Percentiles rank a stretch among this genome's conserved stretches.
These are phyloP conservation scores for Pythium scleroteichum DNA, from an alignment of 352 stramenopile genomes.

Conservation along the genomic window DNA sequence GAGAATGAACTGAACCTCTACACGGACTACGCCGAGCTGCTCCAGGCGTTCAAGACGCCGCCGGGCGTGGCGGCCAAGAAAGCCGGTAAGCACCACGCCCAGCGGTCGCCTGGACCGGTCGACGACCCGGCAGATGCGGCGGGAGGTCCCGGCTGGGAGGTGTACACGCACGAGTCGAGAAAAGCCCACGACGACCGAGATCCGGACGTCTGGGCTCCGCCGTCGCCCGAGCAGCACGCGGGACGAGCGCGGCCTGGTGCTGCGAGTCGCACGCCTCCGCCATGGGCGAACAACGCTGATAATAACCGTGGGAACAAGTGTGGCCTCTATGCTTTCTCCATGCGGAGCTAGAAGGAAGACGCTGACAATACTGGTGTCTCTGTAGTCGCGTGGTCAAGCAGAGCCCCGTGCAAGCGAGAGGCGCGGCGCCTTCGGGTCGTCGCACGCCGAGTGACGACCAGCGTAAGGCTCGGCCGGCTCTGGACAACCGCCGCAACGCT, in stretches of 20 bases:
- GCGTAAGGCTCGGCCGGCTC: constrained; percentile 33
- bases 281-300: constrained; percentile 59
- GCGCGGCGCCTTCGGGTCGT: constrained; percentile 34
- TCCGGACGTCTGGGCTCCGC: constrained; percentile 74
- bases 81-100: constrained; percentile 30
- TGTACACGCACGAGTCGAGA: constrained; percentile 44
- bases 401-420: constrained; percentile 23
- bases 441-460: constrained; percentile 65
- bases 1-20: constrained; percentile 80
- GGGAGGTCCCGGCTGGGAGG: constrained; percentile 46
- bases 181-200: constrained; percentile 40
- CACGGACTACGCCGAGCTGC: constrained; percentile 75
- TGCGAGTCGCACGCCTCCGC: constrained; percentile 37
- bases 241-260: constrained; percentile 9
- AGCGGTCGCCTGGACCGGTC: constrained; percentile 12
- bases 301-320: constrained; percentile 33
- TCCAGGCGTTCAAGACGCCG: constrained; percentile 62
- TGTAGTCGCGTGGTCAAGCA: constrained; percentile 40
- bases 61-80: constrained; percentile 34
- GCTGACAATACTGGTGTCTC: background rate
- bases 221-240: constrained; percentile 57
- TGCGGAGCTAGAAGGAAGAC: background rate
- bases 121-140: constrained; percentile 28
- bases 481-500: constrained; percentile 26
- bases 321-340: constrained; percentile 16